Percentiles rank a stretch among this genome's conserved stretches.
These are phyloP conservation scores for Coriaria nepalensis DNA, from an alignment of 306 rosid species.

Conservation along the genomic window DNA sequence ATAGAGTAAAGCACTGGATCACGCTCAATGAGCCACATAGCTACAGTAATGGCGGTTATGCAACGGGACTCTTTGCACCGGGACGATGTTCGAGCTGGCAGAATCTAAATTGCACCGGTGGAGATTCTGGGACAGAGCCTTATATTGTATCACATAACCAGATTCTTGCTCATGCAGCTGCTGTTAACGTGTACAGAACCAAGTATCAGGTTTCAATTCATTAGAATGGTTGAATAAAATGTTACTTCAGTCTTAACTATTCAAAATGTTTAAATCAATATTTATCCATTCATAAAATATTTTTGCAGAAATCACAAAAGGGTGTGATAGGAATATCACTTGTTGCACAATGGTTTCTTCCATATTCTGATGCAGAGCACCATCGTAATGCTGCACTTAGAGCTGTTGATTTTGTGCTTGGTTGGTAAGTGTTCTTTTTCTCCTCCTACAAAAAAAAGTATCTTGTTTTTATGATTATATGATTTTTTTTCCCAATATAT, in stretches of 20 bases:
- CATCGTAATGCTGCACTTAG: constrained; percentile 28
- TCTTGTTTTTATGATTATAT: no score
- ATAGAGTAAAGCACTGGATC: constrained; percentile 30
- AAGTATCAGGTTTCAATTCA: not conserved
- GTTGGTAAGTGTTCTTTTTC: constrained; percentile 31
- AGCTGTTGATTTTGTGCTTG: constrained; percentile 47
- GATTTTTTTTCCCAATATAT: not conserved
- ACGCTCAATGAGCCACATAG: constrained; percentile 30
- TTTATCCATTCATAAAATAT: not conserved
- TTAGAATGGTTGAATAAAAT: no score
- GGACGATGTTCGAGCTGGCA: constrained; percentile 32
- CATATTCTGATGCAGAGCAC: constrained; percentile 15
- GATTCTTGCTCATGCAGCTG: constrained; percentile 16
- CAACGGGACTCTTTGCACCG: constrained; percentile 14
- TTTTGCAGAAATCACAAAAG: constrained; percentile 38
- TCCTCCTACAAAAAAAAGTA: no score
- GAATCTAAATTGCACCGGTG: constrained; percentile 7
- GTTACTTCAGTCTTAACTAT: not conserved
- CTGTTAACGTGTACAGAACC: constrained; percentile 1
- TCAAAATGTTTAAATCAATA: not conserved
- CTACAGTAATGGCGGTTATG: constrained; percentile 19
- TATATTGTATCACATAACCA: constrained; percentile 14
- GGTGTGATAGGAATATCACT: constrained; percentile 48
- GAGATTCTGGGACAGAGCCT: constrained; percentile 20
- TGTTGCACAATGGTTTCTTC: constrained; percentile 29